phyloP scores from a whole-genome alignment of 495 filamentous ascomycete genomes.

The Thozetella sp. region DNA sequence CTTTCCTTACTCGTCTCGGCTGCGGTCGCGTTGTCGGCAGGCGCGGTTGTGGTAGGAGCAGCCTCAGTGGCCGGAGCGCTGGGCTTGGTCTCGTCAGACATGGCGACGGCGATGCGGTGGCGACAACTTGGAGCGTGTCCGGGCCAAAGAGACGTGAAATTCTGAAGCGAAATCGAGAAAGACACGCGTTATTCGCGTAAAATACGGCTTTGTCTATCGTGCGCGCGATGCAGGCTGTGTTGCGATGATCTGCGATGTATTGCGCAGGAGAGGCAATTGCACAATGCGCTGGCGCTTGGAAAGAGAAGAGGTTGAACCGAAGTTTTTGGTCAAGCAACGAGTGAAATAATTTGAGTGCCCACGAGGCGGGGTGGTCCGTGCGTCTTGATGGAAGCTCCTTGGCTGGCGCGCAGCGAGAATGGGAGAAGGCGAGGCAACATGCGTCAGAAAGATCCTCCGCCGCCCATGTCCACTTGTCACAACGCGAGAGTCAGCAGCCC shows the following conservation, averaged over 20 bases:
- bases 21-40: constrained; percentile 7
- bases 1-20: constrained; percentile 11
- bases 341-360: constrained; percentile 3
- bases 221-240: constrained; percentile 12
- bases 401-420: not conserved
- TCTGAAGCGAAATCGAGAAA: constrained; percentile 16
- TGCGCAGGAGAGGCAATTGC: constrained; percentile 8
- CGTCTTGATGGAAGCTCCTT: constrained; percentile 3
- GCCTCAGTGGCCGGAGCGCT: constrained; percentile 12
- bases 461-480: too few species aligned
- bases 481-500: too few species aligned
- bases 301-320: constrained; percentile 15
- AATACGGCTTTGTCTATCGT: constrained; percentile 7
- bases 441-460: too few species aligned
- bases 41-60: constrained; percentile 11
- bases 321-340: constrained; percentile 19
- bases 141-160: constrained; percentile 1
- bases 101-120: constrained; percentile 10
- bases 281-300: constrained; percentile 26
- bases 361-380: not conserved
- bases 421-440: constrained; percentile 2
- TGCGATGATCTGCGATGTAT: constrained; percentile 23
- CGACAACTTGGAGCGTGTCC: constrained; percentile 2
- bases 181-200: constrained; percentile 29
- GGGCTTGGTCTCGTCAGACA: constrained; percentile 13